Conservation (phyloP, 371 early-diverging fungal genomes). For the Mortierella sp. region DNA sequence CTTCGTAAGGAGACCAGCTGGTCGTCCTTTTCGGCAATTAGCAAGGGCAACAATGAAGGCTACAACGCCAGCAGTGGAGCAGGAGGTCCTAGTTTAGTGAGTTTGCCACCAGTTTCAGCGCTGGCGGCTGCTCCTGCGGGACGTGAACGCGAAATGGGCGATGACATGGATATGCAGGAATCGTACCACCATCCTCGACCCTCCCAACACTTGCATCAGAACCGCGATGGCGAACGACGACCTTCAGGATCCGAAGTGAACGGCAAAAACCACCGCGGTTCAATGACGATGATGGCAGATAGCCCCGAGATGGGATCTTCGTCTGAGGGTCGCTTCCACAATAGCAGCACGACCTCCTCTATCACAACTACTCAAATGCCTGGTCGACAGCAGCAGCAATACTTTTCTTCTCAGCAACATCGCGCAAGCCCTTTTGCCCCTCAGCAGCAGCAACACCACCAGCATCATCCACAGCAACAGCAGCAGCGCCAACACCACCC, state of each 20-base stretch:
- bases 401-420: constrained; percentile 20
- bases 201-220: background rate
- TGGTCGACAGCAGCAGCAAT: constrained; percentile 20
- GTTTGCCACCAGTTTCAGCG: constrained; percentile 11
- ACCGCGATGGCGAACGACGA: constrained; percentile 9
- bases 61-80: background rate
- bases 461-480: background rate
- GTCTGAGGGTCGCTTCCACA: constrained; percentile 1
- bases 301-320: constrained; percentile 25
- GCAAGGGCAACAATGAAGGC: background rate
- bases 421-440: background rate
- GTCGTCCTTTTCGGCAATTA: constrained; percentile 21
- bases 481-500: background rate
- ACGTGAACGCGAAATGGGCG: background rate
- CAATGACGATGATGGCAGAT: constrained; percentile 25
- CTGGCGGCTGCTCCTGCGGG: background rate
- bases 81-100: constrained; percentile 2
- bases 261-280: background rate
- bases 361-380: constrained; percentile 10
- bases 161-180: constrained; percentile 46
- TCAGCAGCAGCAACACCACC: constrained; percentile 18
- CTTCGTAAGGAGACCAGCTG: constrained; percentile 34
- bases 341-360: background rate
- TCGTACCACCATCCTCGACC: constrained; percentile 7
- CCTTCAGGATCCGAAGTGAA: constrained; percentile 8